Percentiles rank a stretch among this genome's conserved stretches.
Conservation (phyloP, 176 grass and related monocot species). For the Coix lacrymajobi region DNA sequence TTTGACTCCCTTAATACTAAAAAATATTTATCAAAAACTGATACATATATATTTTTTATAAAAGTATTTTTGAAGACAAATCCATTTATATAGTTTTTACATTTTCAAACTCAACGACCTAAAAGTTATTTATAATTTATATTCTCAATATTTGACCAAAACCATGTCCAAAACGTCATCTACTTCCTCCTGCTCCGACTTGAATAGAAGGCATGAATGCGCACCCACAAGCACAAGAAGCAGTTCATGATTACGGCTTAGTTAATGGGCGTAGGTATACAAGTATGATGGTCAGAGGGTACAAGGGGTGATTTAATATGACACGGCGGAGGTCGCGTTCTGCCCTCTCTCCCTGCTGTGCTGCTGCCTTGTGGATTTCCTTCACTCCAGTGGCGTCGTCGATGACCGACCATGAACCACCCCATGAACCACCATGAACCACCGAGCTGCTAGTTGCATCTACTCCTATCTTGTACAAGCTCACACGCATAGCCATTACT, state of each 20-base stretch:
- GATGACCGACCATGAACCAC: constrained; percentile 13
- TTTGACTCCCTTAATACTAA: no score
- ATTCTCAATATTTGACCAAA: no score
- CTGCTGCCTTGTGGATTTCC: constrained; percentile 37
- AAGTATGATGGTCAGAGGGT: constrained; percentile 51
- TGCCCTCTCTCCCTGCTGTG: not conserved
- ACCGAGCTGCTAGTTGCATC: not conserved
- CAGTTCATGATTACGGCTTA: constrained; percentile 54
- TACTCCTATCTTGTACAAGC: constrained; percentile 16
- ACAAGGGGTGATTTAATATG: constrained; percentile 36
- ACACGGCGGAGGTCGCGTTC: not conserved
- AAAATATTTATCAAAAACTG: no score
- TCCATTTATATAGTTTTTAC: no score
- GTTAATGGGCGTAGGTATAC: constrained; percentile 69
- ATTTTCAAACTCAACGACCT: no score
- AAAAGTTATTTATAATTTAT: no score
- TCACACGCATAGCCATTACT: constrained; percentile 27
- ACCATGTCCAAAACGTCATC: no score
- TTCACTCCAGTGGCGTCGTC: not conserved
- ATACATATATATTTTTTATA: no score
- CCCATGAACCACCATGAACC: constrained; percentile 22
- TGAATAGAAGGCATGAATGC: constrained; percentile 47
- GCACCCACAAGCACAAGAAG: constrained; percentile 52
- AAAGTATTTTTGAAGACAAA: no score
- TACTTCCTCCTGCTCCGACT: not conserved